Evolutionary conservation across 2,329 filamentous ascomycete species (phyloP).

Genomic region (Fusarium avenaceum): DNA sequence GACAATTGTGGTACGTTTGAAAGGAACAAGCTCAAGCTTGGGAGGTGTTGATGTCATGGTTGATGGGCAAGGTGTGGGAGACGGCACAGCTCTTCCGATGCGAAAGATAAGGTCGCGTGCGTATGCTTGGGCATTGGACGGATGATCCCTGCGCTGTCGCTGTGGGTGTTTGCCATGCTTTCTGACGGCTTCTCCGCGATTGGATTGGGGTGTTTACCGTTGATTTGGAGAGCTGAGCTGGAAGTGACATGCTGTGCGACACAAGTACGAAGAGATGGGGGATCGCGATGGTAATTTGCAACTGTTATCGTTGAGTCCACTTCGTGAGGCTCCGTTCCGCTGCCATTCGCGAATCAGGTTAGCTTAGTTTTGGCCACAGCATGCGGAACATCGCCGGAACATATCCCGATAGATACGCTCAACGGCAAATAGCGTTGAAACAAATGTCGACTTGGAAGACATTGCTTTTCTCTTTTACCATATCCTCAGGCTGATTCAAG

Average conservation of each 20-base stretch:
- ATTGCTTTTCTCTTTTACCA: neutral
- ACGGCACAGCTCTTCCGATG: conserved; percentile 35
- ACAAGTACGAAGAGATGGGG: neutral
- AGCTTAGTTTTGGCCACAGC: conserved; percentile 2
- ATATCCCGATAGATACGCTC: neutral
- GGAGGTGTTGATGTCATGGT: conserved; percentile 40
- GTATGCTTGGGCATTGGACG: conserved; percentile 10
- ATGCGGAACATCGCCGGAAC: neutral
- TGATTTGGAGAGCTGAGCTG: neutral
- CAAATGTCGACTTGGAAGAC: neutral
- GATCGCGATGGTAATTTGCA: neutral
- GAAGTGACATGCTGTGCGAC: neutral
- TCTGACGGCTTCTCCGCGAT: conserved; percentile 7
- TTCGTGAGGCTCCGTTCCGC: neutral
- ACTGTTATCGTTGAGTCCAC: neutral
- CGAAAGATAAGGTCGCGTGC: conserved; percentile 35
- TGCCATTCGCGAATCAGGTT: conserved; percentile 2
- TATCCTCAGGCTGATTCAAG: too few species aligned
- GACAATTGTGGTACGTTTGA: conserved; percentile 36
- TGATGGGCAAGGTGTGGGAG: conserved; percentile 19
- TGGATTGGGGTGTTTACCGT: neutral
- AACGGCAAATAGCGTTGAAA: neutral
- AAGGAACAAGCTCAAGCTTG: conserved; percentile 7
- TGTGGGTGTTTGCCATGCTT: neutral
- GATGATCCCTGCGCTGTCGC: conserved; percentile 2